Evolutionary conservation across 345 rosid genomes (phyloP).

Genomic region (Corchorus capsularis): DNA sequence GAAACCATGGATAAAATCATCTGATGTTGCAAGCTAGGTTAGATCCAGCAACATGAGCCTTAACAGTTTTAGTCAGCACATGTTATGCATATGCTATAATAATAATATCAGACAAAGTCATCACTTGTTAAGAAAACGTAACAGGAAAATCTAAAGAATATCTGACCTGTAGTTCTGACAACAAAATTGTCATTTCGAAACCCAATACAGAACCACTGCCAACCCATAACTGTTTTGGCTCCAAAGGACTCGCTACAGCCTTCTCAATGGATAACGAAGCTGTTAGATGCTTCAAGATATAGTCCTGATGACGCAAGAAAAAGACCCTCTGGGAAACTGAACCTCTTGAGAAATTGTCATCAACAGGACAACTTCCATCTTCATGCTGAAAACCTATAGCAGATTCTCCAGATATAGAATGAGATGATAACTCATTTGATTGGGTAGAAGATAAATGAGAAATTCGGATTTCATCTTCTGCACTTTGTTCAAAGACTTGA

Average conservation of each 20-base stretch:
- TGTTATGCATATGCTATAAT: background rate
- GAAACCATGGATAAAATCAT: constrained; percentile 64
- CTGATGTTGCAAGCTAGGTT: constrained; percentile 43
- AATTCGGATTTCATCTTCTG: constrained; percentile 48
- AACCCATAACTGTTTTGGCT: constrained; percentile 51
- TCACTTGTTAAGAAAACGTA: background rate
- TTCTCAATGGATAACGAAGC: constrained; percentile 56
- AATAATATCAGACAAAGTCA: background rate
- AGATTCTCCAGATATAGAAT: constrained; percentile 39
- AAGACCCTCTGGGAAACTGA: constrained; percentile 31
- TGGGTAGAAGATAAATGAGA: constrained; percentile 55
- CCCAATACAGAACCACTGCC: constrained; percentile 77
- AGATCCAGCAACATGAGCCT: constrained; percentile 27
- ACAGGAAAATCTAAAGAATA: constrained; percentile 8
- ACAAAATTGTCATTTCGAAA: constrained; percentile 63
- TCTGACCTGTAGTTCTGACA: constrained; percentile 73
- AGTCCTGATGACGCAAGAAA: constrained; percentile 40
- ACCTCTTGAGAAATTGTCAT: constrained; percentile 42
- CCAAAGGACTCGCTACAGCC: constrained; percentile 36
- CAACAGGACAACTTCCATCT: constrained; percentile 40
- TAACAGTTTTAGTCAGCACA: constrained; percentile 3
- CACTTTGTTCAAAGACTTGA: constrained; percentile 47
- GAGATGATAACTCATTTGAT: constrained; percentile 45
- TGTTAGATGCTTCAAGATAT: constrained; percentile 65
- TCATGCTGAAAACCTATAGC: constrained; percentile 31